These are phyloP conservation scores for Cenchrus purpureus DNA, from an alignment of 176 grass and related monocot genomes.

Conservation along the genomic window DNA sequence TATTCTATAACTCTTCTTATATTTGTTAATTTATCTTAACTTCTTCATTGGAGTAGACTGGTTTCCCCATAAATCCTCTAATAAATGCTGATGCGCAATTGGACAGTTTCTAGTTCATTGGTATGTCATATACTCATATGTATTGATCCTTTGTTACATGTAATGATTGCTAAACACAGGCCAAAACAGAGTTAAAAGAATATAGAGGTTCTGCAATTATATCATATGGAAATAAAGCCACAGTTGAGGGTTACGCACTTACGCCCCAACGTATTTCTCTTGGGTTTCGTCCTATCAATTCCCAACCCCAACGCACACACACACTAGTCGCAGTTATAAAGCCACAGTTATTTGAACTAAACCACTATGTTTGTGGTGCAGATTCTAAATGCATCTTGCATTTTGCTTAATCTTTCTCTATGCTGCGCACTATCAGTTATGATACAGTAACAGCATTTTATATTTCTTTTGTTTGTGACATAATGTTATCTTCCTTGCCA, in stretches of 20 bases:
- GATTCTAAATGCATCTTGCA: conserved; percentile 13
- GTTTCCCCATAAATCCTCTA: conserved; percentile 2
- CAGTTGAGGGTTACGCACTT: too few relatives aligned
- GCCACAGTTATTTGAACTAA: not conserved
- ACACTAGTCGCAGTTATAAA: not conserved
- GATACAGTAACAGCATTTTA: not conserved
- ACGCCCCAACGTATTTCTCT: too few relatives aligned
- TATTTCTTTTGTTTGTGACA: conserved; percentile 4
- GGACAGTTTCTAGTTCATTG: not conserved
- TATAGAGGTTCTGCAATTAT: not conserved
- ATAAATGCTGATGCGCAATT: not conserved
- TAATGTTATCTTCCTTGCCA: conserved; percentile 1
- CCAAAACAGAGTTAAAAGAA: not conserved
- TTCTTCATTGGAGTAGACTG: not conserved
- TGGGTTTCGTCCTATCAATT: too few relatives aligned
- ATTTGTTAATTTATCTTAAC: conserved; percentile 9
- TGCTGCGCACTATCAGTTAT: not conserved
- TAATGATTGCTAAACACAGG: conserved; percentile 1
- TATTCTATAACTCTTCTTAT: not conserved
- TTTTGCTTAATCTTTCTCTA: conserved; percentile 26
- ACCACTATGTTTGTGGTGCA: not conserved
- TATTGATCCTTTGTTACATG: not conserved
- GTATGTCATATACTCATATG: not conserved
- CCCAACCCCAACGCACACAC: too few relatives aligned
- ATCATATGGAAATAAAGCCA: conserved; percentile 6